Evolutionary conservation across 208 protist genomes (phyloP), one percentile per base, ranked within the genome.

Genomic region (Trypanosoma lewisi): DNA sequence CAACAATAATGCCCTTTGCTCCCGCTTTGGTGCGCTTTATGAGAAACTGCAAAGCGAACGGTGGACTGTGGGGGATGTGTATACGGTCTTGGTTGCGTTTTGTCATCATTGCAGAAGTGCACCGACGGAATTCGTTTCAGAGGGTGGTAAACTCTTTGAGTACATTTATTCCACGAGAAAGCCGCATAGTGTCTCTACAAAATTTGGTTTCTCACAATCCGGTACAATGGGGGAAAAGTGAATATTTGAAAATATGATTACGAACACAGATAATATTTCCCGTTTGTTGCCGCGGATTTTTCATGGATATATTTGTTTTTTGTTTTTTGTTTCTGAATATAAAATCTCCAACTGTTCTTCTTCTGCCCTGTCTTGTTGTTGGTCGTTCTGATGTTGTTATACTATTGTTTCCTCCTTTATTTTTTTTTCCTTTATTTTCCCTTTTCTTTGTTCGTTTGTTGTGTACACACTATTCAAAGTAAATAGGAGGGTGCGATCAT

Each of bases 31-130:
- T 4, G 31, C 33, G 1, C 53, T 89, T 14, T 62, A 62, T 30
- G 41, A 61, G 23, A 78, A 79, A 50, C 33, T 87, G 0, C 9
- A 60, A 0, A 7, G 19, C 0, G 72, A 88, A 27, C 8, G 23
- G 27, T 83, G 82, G 72, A 83, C 72, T 4, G 80, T 89, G 4
- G 77, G 75, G 4, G 47, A 74, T 21, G 54, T 93, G 1, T 70
- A 75, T 28, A 14, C 23, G 1, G 47, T 55, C 8, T 39, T 87
- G 17, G 25, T 80, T 2, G 12, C 36, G 21, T 84, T 63, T 31
- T 36, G 8, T 21, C 4, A 25, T 16, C 0, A 1, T 23, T 39
- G n/a, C 19, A 5, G 16, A 25, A 51, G 7, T 25, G 14, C 14
- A 14, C 28, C 44, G 30, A 27, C 42, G 7, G 5, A 2, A 1